These are phyloP conservation scores for Ganoderma resinaceum DNA, from an alignment of 1,284 basidiomycete genomes.

Conservation along the genomic window DNA sequence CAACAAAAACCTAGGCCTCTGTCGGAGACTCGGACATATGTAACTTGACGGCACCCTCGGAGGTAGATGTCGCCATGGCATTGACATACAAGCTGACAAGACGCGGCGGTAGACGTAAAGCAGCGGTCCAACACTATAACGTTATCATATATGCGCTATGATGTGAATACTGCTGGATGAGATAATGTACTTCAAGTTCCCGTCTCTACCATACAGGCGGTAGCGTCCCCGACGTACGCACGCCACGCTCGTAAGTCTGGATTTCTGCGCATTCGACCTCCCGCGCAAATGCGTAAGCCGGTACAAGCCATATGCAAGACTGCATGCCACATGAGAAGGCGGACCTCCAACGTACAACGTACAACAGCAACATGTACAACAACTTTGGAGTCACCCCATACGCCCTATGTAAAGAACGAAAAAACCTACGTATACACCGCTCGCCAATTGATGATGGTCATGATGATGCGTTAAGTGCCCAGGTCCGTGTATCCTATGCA, in stretches of 20 bases:
- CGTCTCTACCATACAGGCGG: not conserved
- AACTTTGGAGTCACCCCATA: not conserved
- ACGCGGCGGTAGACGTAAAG: not conserved
- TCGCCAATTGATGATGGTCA: not conserved
- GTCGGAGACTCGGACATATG: not conserved
- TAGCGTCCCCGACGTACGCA: not conserved
- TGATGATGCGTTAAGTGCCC: not conserved
- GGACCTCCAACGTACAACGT: constrained; percentile 6
- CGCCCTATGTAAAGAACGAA: not conserved
- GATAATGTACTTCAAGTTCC: constrained; percentile 29
- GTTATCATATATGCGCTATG: constrained; percentile 22
- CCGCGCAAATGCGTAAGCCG: not conserved
- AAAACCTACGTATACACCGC: not conserved
- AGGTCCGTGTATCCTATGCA: constrained; percentile 24
- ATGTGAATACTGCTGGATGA: constrained; percentile 19
- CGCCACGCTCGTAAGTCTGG: not conserved
- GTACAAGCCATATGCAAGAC: not conserved
- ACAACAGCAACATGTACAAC: constrained; percentile 29
- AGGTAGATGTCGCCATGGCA: not conserved
- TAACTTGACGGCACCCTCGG: not conserved
- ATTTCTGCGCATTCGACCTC: not conserved
- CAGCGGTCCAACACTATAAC: constrained; percentile 14
- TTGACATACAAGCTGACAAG: not conserved
- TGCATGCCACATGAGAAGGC: constrained; percentile 1
- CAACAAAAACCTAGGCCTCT: not conserved